These are phyloP conservation scores for Fraxinus velutina DNA, from an alignment of 305 asterid species.

Conservation along the genomic window DNA sequence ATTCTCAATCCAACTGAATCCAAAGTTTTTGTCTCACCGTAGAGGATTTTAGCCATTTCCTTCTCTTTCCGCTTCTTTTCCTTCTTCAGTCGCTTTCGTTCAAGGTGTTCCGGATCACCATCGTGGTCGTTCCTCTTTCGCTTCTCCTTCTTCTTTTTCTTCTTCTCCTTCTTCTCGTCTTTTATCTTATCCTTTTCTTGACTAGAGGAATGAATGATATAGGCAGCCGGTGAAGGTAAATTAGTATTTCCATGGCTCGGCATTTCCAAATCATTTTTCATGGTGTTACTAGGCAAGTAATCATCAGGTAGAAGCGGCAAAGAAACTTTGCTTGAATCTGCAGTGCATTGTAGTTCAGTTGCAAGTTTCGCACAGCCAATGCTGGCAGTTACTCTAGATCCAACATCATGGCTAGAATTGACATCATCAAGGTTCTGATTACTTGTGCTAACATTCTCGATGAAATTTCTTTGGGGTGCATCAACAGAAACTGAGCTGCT, in stretches of 20 bases:
- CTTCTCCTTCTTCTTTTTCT: slow-evolving; percentile 55
- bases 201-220: slow-evolving; percentile 10
- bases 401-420: slow-evolving; percentile 82
- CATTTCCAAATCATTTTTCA: slow-evolving; percentile 33
- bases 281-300: slow-evolving; percentile 27
- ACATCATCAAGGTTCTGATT: slow-evolving; percentile 74
- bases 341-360: slow-evolving; percentile 74
- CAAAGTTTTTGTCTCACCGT: slow-evolving; percentile 34
- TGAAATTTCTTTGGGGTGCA: slow-evolving; percentile 56
- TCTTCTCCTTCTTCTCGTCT: slow-evolving; percentile 17
- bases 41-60: slow-evolving; percentile 66
- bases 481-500: slow-evolving; percentile 86
- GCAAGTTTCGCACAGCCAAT: slow-evolving; percentile 80
- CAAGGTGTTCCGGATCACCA: slow-evolving; percentile 58
- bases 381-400: slow-evolving; percentile 92
- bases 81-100: slow-evolving; percentile 65
- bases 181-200: slow-evolving; percentile 31
- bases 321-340: slow-evolving; percentile 79
- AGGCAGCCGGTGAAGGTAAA: slow-evolving; percentile 27
- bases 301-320: slow-evolving; percentile 32
- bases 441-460: slow-evolving; percentile 51
- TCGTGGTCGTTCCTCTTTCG: slow-evolving; percentile 49
- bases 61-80: slow-evolving; percentile 87
- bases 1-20: slow-evolving; percentile 27
- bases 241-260: slow-evolving; percentile 38